Evolutionary conservation across 805 yeast genomes (phyloP), one percentile per base, ranked within the genome.

Genomic region (Metschnikowia hibisci): DNA sequence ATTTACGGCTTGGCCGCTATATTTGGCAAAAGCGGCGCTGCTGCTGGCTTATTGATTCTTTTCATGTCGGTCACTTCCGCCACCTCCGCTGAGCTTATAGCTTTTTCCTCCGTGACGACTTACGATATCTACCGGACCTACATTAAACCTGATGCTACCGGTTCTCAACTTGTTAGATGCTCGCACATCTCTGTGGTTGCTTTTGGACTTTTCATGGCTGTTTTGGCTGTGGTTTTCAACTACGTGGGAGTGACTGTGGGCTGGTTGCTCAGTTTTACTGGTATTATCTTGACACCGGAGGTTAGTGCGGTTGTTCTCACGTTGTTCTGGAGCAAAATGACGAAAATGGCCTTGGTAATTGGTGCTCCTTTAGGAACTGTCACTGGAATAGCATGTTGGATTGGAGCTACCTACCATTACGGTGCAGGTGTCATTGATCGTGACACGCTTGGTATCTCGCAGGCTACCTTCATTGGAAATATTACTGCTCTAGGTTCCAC

Each of bases 11-110:
- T 61, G 45, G 61, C 41, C 9, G 54, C 60, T 16, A 51, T 71
- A 4, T 52, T 71, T 23, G 76, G 76, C n/a, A 61, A 57, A 34
- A 51, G 62, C 14, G 76, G 75, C 11, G 72, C 73, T 12, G 71
- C 63, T 20, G 70, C 69, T 9, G 70, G 64, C 1, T 55, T 71
- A 27, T 42, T 68, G 15, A 69, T 67, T 60, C 41, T 71, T 7
- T 71, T 67, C 52, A 63, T 69, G 72, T 60, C 74, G 23, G 73
- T 64, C 15, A 71, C 76, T 3, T 65, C 73, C 12, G 73, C 76
- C 3, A 55, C 66, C 30, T 63, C 71, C 13, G 72, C 74, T 4
- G 74, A 70, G 43, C 51, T 68, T 39, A 66, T 70, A 47, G 74
- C 73, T 3, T 61, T 69, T 43, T 64, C 73, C 0, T 63, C 73